Evolutionary conservation across 352 stramenopile genomes (phyloP), one percentile per base, ranked within the genome.

Genomic region (Globisporangium orthogonon): DNA sequence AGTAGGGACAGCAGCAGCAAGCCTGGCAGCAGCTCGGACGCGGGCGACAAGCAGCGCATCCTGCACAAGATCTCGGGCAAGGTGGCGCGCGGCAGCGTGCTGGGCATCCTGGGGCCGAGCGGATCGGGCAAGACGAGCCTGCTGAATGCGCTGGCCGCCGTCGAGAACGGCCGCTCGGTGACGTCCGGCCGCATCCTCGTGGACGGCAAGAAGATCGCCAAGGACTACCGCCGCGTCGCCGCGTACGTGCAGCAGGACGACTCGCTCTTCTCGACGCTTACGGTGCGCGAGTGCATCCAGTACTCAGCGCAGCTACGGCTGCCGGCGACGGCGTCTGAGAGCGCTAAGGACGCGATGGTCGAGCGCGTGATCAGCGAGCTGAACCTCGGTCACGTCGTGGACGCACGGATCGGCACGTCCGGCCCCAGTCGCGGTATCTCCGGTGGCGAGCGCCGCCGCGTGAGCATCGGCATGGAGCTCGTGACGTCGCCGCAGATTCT

Each of bases 401-500:
- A 91, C 47, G 69, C 73, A 18, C 72, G 79, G 3, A 87, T 94
- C 44, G 78, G 77, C 2, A 64, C 72, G 4, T 70, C 54, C 37
- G 65, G 65, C 14, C 48, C 76, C 0, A 69, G 83, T 7, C 93
- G 95, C 53, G 95, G 96, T 17, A 80, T 98, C 31, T 97, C 87
- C 53, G 94, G 95, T 18, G 95, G 94, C 15, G 95, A 98, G 66
- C 78, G 89, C 33, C 93, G 96, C 43, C 78, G 95, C 28, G 89
- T 97, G 33, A 95, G 81, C 47, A 97, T 98, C 62, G 91, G 89
- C 33, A 96, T 96, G 77, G 91, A 97, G 62, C 87, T 98, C 58
- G 89, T 98, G 33, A 95, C 80, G 29, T 91, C 76, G 46, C 78
- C 82, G 28, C 84, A 91, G 70, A 90, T 94, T 45, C 51, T 94